Percentiles rank a stretch among this genome's conserved stretches.
Conservation (phyloP, 2,329 filamentous ascomycete species). For the Bimuria novae-zelandiae region DNA sequence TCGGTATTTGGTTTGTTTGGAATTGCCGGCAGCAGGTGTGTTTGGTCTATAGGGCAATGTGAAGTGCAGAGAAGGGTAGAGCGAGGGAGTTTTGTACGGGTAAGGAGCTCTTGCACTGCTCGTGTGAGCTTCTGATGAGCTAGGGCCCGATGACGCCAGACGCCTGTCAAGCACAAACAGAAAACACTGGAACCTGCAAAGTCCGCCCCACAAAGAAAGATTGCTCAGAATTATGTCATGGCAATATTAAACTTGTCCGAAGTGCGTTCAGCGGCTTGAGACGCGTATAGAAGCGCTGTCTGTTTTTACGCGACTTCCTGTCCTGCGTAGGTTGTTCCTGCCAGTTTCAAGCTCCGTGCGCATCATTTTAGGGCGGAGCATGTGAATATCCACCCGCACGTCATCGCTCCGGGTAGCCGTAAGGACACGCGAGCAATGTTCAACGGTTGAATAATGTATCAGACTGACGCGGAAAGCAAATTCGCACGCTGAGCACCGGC, state of each 20-base stretch:
- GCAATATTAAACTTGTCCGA: background rate
- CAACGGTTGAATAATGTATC: background rate
- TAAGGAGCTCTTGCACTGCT: conserved; percentile 16
- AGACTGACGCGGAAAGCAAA: background rate
- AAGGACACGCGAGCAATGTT: conserved; percentile 3
- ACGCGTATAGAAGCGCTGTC: background rate
- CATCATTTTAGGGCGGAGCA: conserved; percentile 1
- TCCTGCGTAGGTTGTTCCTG: background rate
- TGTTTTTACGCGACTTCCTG: background rate
- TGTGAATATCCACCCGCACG: background rate
- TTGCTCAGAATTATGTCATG: conserved; percentile 9
- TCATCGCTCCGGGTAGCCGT: background rate
- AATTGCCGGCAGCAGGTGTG: background rate
- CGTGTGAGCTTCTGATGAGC: conserved; percentile 12
- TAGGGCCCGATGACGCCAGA: conserved; percentile 15
- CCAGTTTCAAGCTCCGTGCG: background rate
- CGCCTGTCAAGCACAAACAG: conserved; percentile 15
- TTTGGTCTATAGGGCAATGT: background rate
- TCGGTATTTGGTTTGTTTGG: background rate
- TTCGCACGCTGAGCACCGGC: no score
- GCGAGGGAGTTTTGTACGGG: conserved; percentile 9
- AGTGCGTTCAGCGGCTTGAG: conserved; percentile 3
- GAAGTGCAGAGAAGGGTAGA: background rate
- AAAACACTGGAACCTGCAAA: conserved; percentile 9
- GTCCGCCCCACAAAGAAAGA: conserved; percentile 11